These are phyloP conservation scores for Annulohypoxylon moriforme DNA, from an alignment of 495 filamentous ascomycete species.

Conservation along the genomic window DNA sequence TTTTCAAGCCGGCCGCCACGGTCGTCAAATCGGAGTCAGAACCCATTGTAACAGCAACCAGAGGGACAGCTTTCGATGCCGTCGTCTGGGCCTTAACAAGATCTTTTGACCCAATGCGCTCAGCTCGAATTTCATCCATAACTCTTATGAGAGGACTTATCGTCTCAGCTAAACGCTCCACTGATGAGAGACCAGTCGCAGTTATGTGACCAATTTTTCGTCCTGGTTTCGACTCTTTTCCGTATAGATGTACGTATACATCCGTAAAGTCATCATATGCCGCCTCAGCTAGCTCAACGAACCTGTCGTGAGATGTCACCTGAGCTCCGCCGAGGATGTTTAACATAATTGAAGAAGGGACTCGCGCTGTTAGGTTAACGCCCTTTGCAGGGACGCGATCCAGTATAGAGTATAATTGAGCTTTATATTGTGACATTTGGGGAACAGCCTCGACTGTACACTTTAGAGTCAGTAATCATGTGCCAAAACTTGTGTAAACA, in stretches of 20 bases:
- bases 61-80: conserved; percentile 55
- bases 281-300: conserved; percentile 72
- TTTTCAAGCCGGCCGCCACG: conserved; percentile 78
- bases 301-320: conserved; percentile 73
- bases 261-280: conserved; percentile 63
- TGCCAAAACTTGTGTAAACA: neutral
- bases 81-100: conserved; percentile 21
- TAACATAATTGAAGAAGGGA: conserved; percentile 84
- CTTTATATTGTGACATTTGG: conserved; percentile 87
- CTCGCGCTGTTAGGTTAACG: conserved; percentile 68
- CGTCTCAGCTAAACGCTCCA: conserved; percentile 76
- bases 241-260: conserved; percentile 83
- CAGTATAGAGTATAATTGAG: conserved; percentile 87
- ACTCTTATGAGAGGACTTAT: conserved; percentile 73
- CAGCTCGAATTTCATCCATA: conserved; percentile 72
- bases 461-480: neutral
- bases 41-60: conserved; percentile 92
- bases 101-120: conserved; percentile 58
- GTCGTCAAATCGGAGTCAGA: conserved; percentile 92
- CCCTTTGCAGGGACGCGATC: conserved; percentile 75
- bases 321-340: conserved; percentile 89
- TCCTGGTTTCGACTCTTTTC: conserved; percentile 85
- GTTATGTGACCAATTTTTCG: conserved; percentile 98
- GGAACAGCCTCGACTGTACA: conserved; percentile 80
- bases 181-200: conserved; percentile 69